phyloP scores from a whole-genome alignment of 345 rosid species.

The Cardamine occulta region DNA sequence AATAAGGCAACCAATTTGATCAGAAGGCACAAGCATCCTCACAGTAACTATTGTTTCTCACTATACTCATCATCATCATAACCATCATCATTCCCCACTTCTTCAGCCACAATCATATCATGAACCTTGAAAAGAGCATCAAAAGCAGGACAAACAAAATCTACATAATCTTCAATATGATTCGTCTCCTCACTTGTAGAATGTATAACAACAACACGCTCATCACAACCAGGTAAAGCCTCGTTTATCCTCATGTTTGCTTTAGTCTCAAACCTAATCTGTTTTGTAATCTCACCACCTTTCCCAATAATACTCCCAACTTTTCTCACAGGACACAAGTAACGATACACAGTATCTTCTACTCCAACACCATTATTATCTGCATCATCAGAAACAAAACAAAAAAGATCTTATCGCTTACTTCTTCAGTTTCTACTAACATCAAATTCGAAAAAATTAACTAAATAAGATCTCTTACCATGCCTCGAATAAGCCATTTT shows the following conservation, averaged over 20 bases:
- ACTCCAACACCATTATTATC: constrained; percentile 52
- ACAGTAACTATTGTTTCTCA: constrained; percentile 50
- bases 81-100: constrained; percentile 43
- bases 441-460: constrained; percentile 35
- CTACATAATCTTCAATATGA: constrained; percentile 49
- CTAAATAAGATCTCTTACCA: constrained; percentile 48
- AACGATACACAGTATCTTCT: constrained; percentile 65
- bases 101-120: constrained; percentile 55
- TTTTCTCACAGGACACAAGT: constrained; percentile 59
- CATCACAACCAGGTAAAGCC: constrained; percentile 60
- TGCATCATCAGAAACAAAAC: constrained; percentile 41
- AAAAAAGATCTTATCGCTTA: constrained; percentile 44
- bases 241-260: constrained; percentile 60
- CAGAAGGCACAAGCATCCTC: constrained; percentile 68
- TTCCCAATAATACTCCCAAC: constrained; percentile 70
- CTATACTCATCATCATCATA: constrained; percentile 51
- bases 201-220: constrained; percentile 63
- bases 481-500: constrained; percentile 55
- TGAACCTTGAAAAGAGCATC: constrained; percentile 72
- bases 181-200: constrained; percentile 64
- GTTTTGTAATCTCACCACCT: constrained; percentile 71
- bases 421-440: constrained; percentile 39
- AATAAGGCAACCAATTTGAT: constrained; percentile 76
- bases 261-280: constrained; percentile 60
- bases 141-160: constrained; percentile 60